Conservation (phyloP, 2,329 filamentous ascomycete genomes). For the Celoporthe dispersa region DNA sequence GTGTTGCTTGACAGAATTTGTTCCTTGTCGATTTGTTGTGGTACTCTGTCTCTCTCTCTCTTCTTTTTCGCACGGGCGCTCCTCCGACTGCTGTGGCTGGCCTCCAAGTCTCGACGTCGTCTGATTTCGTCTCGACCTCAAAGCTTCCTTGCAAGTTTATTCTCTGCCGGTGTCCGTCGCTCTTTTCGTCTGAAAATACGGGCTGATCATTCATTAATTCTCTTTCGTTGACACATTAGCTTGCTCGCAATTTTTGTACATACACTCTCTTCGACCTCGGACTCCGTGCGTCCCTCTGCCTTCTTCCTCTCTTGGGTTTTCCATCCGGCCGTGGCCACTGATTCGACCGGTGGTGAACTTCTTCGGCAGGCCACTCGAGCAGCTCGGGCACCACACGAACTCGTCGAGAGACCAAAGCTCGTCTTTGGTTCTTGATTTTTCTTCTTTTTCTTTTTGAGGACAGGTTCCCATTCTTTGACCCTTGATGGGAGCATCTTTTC, state of each 20-base stretch:
- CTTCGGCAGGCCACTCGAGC: not conserved
- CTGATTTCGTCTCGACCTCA: slow-evolving; percentile 12
- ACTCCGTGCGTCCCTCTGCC: not conserved
- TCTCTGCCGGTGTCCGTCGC: not conserved
- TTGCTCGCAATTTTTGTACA: not conserved
- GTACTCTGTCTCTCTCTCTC: not conserved
- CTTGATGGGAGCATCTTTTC: not conserved
- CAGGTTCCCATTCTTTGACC: slow-evolving; percentile 5
- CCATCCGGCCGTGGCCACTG: not conserved
- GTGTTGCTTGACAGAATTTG: slow-evolving; percentile 14
- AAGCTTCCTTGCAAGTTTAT: slow-evolving; percentile 11
- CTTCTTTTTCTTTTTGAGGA: not conserved
- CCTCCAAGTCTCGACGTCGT: slow-evolving; percentile 19
- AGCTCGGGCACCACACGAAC: not conserved
- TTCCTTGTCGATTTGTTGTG: not conserved
- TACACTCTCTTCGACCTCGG: not conserved
- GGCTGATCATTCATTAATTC: slow-evolving; percentile 25
- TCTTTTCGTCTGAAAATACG: slow-evolving; percentile 21
- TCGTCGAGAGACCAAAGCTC: not conserved
- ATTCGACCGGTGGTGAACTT: not conserved
- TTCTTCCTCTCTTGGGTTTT: not conserved
- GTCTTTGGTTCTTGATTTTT: not conserved
- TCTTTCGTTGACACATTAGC: not conserved
- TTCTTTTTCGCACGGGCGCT: not conserved
- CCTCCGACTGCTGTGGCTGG: not conserved